Conservation (phyloP, 1,139 yeast species). For the Suhomyces yuchorum region DNA sequence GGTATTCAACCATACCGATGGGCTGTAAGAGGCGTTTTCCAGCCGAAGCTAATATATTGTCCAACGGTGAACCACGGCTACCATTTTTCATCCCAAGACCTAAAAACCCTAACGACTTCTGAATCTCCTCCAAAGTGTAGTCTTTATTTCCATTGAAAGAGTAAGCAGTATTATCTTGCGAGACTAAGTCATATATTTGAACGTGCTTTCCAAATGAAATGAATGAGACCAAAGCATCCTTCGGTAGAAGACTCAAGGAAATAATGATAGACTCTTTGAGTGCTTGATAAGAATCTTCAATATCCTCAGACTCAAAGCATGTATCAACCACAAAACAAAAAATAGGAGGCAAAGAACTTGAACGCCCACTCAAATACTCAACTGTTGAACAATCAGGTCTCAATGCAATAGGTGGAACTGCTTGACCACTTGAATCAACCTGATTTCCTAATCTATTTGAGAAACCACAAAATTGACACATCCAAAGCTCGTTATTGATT, state of each 20-base stretch:
- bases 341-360: conserved; percentile 48
- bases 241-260: conserved; percentile 61
- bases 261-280: conserved; percentile 57
- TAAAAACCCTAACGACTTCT: conserved; percentile 54
- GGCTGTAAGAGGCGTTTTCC: conserved; percentile 50
- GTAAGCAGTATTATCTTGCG: conserved; percentile 30
- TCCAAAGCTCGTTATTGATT: conserved; percentile 52
- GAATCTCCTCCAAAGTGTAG: conserved; percentile 54
- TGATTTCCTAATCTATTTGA: conserved; percentile 46
- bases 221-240: conserved; percentile 58
- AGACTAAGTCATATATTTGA: conserved; percentile 57
- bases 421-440: conserved; percentile 16
- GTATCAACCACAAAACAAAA: conserved; percentile 71
- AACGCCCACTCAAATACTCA: conserved; percentile 58
- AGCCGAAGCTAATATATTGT: conserved; percentile 27
- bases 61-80: conserved; percentile 12
- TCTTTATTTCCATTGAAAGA: conserved; percentile 64
- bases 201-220: conserved; percentile 68
- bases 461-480: conserved; percentile 62
- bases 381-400: conserved; percentile 52
- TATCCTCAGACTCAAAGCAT: conserved; percentile 52
- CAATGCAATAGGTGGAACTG: conserved; percentile 34
- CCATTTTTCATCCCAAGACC: conserved; percentile 10
- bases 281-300: conserved; percentile 43
- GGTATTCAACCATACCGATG: conserved; percentile 56